Conservation (phyloP, 768 basidiomycete genomes). For the Trametes villosa region DNA sequence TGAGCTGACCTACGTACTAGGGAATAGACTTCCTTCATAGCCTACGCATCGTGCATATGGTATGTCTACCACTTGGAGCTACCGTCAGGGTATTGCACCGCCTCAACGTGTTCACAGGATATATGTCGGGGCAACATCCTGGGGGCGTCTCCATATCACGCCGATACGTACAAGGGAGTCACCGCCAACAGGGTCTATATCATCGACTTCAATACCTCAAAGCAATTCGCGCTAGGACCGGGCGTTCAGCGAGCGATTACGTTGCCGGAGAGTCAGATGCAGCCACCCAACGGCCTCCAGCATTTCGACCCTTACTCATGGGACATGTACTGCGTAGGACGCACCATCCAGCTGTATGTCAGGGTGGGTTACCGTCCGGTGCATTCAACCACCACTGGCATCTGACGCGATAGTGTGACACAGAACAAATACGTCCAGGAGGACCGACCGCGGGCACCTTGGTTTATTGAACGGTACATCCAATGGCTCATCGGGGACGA, state of each 20-base stretch:
- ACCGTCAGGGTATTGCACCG: no score
- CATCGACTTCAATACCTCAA: conserved; percentile 1
- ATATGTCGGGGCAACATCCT: neutral
- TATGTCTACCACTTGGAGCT: neutral
- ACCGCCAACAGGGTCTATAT: neutral
- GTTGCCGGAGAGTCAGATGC: neutral
- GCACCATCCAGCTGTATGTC: no score
- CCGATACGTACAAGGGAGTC: neutral
- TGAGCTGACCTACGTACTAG: neutral
- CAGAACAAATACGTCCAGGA: no score
- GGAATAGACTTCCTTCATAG: neutral
- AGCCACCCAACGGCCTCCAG: neutral
- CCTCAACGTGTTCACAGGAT: neutral
- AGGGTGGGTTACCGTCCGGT: no score
- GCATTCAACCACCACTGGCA: no score
- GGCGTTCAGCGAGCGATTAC: neutral
- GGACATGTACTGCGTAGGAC: conserved; percentile 11
- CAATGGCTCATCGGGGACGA: no score
- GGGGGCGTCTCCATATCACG: neutral
- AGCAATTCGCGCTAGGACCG: neutral
- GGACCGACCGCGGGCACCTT: no score
- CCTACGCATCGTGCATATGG: neutral
- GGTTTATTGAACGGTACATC: no score
- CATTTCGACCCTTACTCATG: conserved; percentile 6
- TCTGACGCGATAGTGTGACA: no score